A percentile compares a stretch with the other conserved stretches of the same genome.
These are phyloP conservation scores for Xylaria sp. DNA, from an alignment of 2,329 filamentous ascomycete genomes.

Conservation along the genomic window DNA sequence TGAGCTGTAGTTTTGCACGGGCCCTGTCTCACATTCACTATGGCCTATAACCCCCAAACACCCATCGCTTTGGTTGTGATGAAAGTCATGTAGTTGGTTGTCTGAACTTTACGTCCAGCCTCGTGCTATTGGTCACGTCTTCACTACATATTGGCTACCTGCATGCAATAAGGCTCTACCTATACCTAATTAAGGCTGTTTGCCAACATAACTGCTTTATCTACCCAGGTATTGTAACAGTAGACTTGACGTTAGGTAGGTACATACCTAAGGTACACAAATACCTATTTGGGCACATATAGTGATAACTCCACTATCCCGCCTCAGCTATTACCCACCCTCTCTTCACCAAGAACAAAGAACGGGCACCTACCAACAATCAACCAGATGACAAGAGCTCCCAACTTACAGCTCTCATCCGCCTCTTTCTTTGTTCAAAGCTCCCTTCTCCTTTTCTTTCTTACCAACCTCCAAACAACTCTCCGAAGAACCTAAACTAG, in stretches of 20 bases:
- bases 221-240: background rate
- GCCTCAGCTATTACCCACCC: background rate
- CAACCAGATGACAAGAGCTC: background rate
- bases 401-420: background rate
- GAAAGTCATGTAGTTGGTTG: background rate
- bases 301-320: background rate
- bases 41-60: slow-evolving; percentile 15
- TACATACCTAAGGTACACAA: background rate
- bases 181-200: background rate
- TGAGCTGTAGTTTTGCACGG: slow-evolving; percentile 3
- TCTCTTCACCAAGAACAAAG: background rate
- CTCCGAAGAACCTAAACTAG: background rate
- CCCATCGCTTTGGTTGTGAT: slow-evolving; percentile 11
- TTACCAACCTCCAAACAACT: slow-evolving; percentile 4
- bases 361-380: slow-evolving; percentile 1
- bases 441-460: slow-evolving; percentile 6
- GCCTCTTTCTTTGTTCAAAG: background rate
- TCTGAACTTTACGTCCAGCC: background rate
- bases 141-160: background rate
- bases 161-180: too few species aligned
- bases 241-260: too few species aligned
- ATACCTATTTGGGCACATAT: background rate
- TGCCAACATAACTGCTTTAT: background rate
- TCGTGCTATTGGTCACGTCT: background rate
- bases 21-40: background rate